Percentiles rank a stretch among this genome's conserved stretches.
These are phyloP conservation scores for Tolypocladium capitatum DNA, from an alignment of 2,329 filamentous ascomycete genomes.

Conservation along the genomic window DNA sequence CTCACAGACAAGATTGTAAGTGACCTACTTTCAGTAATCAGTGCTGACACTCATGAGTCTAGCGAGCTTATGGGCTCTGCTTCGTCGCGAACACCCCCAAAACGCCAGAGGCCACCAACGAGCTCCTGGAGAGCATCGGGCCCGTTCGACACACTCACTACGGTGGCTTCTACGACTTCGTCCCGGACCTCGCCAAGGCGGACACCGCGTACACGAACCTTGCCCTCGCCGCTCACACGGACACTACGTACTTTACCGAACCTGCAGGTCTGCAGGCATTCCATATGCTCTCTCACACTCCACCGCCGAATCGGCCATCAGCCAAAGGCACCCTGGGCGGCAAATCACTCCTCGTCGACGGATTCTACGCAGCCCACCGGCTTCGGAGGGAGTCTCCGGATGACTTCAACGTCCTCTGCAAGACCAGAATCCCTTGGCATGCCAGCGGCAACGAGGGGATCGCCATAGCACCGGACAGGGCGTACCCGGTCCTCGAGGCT, in stretches of 20 bases:
- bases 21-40: not conserved
- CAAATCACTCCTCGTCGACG: slow-evolving; percentile 71
- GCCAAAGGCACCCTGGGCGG: slow-evolving; percentile 44
- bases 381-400: slow-evolving; percentile 39
- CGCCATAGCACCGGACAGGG: slow-evolving; percentile 57
- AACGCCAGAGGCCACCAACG: slow-evolving; percentile 56
- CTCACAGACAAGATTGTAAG: slow-evolving; percentile 54
- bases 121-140: slow-evolving; percentile 66
- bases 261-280: slow-evolving; percentile 86
- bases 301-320: slow-evolving; percentile 21
- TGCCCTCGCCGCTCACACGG: slow-evolving; percentile 73
- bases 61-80: slow-evolving; percentile 62
- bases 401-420: slow-evolving; percentile 45
- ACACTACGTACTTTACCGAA: slow-evolving; percentile 92
- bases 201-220: slow-evolving; percentile 88
- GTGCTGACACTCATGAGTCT: slow-evolving; percentile 4
- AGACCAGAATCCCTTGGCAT: slow-evolving; percentile 56
- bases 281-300: slow-evolving; percentile 65
- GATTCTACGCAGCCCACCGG: slow-evolving; percentile 56
- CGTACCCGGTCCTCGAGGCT: slow-evolving; percentile 60
- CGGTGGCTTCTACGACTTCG: slow-evolving; percentile 69
- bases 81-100: slow-evolving; percentile 59
- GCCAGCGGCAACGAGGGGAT: slow-evolving; percentile 83
- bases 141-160: slow-evolving; percentile 89
- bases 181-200: slow-evolving; percentile 72